Evolutionary conservation across 1,284 basidiomycete genomes (phyloP), one percentile per base, ranked within the genome.

Genomic region (Erythrobasidium hasegawianum): DNA sequence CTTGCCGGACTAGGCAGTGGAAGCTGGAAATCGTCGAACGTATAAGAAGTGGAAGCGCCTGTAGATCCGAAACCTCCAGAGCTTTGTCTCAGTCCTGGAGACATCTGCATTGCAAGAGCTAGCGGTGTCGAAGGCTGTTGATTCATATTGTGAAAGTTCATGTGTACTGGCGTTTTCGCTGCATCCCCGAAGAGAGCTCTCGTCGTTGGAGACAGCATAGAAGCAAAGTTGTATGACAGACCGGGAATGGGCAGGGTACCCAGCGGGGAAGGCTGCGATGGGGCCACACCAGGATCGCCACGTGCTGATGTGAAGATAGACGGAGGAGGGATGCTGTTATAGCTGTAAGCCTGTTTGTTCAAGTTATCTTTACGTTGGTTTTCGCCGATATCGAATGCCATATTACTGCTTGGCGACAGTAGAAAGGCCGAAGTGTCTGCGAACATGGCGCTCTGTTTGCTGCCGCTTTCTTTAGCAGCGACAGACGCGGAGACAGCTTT

Each of bases 401-500:
- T 33, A 11, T 33, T 33, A 33, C 11, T 33, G 33, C 33, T 33
- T 33, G 33, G 33, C 4, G 43, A 47, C 14, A 47, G n/a, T 5
- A 47, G 43, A 47, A 47, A 47, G 16, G 43, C 43, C 5, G 50
- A 53, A 16, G 26, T 26, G 24, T 53, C 43, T 5, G n/a, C 20
- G 20, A 26, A 22, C n/a, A 29, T n/a, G 20, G 8, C 16, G 22
- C 14, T 9, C 9, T n/a, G 18, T n/a, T 8, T 53, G 50, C 16
- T 20, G 8, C n/a, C 16, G 16, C 22, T n/a, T 14, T 47, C n/a
- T 24, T 47, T 8, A 47, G 43, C 43, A n/a, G 69, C 55, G 13
- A 71, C 64, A 8, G 70, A 71, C 20, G 70, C 68, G 1, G 66
- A 53, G 24, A 72, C 62, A 11, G 69, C 70, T 20, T 65, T 59